phyloP scores from a whole-genome alignment of 805 yeast genomes.

The Candida cerambycidarum region DNA sequence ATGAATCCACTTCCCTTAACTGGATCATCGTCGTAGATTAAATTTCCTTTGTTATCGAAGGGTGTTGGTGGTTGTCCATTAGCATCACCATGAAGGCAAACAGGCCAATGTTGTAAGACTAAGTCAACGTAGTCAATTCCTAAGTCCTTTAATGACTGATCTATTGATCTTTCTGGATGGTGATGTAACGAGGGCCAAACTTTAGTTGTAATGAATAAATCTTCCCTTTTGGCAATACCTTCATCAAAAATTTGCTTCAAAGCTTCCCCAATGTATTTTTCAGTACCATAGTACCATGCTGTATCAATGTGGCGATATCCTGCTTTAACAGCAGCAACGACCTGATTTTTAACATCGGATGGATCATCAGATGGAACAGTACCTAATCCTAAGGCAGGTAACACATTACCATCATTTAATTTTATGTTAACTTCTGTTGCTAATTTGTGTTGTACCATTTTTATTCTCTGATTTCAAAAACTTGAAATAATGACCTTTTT shows the following conservation, averaged over 20 bases:
- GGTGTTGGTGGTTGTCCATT: slow-evolving; percentile 41
- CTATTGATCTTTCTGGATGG: slow-evolving; percentile 41
- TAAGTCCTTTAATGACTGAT: slow-evolving; percentile 38
- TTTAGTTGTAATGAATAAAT: slow-evolving; percentile 36
- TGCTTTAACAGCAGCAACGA: slow-evolving; percentile 39
- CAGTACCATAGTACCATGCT: slow-evolving; percentile 52
- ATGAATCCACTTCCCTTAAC: slow-evolving; percentile 31
- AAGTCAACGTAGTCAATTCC: slow-evolving; percentile 48
- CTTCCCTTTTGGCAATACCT: slow-evolving; percentile 51
- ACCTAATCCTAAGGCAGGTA: slow-evolving; percentile 74
- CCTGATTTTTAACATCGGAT: slow-evolving; percentile 32
- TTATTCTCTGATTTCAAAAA: not conserved
- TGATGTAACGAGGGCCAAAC: slow-evolving; percentile 46
- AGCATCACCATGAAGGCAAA: slow-evolving; percentile 40
- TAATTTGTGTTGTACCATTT: slow-evolving; percentile 12
- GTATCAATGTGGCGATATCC: slow-evolving; percentile 53
- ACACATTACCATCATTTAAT: slow-evolving; percentile 55
- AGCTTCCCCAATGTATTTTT: slow-evolving; percentile 43
- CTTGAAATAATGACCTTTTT: too few relatives aligned
- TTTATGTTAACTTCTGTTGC: slow-evolving; percentile 42
- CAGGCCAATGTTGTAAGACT: slow-evolving; percentile 52
- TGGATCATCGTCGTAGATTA: slow-evolving; percentile 35
- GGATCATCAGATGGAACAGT: slow-evolving; percentile 34
- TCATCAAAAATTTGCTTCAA: slow-evolving; percentile 48
- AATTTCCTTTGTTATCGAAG: slow-evolving; percentile 33